Conservation (phyloP, 257 asterid genomes). For the Primulina eburnea region DNA sequence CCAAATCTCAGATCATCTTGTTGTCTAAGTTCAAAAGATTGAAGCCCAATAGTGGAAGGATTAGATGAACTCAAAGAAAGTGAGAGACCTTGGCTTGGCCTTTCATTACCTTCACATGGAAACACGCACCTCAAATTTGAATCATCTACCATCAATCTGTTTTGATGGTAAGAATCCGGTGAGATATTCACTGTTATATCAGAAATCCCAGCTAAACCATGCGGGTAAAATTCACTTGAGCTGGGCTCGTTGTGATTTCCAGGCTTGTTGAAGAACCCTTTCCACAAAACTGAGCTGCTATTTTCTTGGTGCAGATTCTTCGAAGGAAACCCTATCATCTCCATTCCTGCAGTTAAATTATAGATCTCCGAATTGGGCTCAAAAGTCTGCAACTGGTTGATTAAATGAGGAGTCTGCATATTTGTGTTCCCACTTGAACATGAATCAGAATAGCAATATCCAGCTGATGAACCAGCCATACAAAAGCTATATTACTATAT, state of each 20-base stretch:
- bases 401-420: constrained; percentile 33
- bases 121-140: constrained; percentile 61
- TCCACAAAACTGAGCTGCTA: constrained; percentile 35
- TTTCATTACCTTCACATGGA: constrained; percentile 66
- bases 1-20: constrained; percentile 43
- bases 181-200: constrained; percentile 34
- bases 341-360: constrained; percentile 50
- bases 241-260: constrained; percentile 25
- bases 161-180: constrained; percentile 16
- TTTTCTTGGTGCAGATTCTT: constrained; percentile 30
- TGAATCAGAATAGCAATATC: constrained; percentile 45
- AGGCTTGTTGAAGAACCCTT: constrained; percentile 42
- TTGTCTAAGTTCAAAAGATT: constrained; percentile 57
- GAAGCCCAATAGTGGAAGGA: constrained; percentile 58
- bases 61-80: constrained; percentile 66
- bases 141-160: constrained; percentile 39
- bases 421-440: constrained; percentile 30
- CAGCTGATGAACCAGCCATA: constrained; percentile 48
- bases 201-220: constrained; percentile 27
- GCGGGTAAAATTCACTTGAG: constrained; percentile 28
- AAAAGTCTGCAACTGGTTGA: constrained; percentile 36
- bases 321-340: constrained; percentile 65
- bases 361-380: constrained; percentile 55
- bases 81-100: constrained; percentile 87
- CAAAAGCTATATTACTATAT: background rate